phyloP scores from a whole-genome alignment of 2,329 filamentous ascomycete genomes.

The Scytalidium lignicola region DNA sequence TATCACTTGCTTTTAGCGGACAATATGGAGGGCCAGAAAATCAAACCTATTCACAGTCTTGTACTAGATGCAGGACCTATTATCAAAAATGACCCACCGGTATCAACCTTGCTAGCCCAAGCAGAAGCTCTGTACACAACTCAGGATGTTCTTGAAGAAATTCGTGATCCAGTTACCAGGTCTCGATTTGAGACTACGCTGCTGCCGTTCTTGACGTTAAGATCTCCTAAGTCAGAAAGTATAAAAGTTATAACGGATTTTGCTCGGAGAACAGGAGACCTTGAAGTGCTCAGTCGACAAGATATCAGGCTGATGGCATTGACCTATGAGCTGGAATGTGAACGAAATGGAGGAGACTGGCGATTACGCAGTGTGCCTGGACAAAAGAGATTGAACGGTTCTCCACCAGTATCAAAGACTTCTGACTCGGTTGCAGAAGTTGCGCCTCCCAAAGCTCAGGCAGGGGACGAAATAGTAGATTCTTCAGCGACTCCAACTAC shows the following conservation, averaged over 20 bases:
- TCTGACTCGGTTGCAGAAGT: conserved; percentile 19
- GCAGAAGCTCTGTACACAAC: conserved; percentile 77
- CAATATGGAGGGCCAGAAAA: not conserved
- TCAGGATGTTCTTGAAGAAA: conserved; percentile 81
- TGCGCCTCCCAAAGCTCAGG: conserved; percentile 1
- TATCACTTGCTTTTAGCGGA: not conserved
- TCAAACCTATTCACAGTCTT: conserved; percentile 73
- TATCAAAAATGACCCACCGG: conserved; percentile 84
- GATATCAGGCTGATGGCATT: conserved; percentile 88
- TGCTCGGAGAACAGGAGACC: conserved; percentile 82
- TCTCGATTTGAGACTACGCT: conserved; percentile 78
- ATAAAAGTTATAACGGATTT: conserved; percentile 78
- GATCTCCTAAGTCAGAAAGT: conserved; percentile 70
- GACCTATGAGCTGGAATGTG: conserved; percentile 90
- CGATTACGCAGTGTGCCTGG: conserved; percentile 71
- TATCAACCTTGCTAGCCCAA: conserved; percentile 74
- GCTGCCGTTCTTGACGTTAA: conserved; percentile 75
- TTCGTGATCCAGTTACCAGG: conserved; percentile 76
- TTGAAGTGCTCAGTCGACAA: conserved; percentile 78
- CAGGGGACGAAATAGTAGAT: conserved; percentile 5
- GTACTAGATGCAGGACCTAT: conserved; percentile 89
- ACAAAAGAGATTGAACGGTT: conserved; percentile 73
- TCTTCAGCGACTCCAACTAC: conserved; percentile 7
- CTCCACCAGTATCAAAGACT: conserved; percentile 34
- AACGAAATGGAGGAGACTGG: conserved; percentile 87